A percentile compares a stretch with the other conserved stretches of the same genome.
Evolutionary conservation across 2,329 filamentous ascomycete genomes (phyloP).

Genomic region (Ophiocordyceps robertsii): DNA sequence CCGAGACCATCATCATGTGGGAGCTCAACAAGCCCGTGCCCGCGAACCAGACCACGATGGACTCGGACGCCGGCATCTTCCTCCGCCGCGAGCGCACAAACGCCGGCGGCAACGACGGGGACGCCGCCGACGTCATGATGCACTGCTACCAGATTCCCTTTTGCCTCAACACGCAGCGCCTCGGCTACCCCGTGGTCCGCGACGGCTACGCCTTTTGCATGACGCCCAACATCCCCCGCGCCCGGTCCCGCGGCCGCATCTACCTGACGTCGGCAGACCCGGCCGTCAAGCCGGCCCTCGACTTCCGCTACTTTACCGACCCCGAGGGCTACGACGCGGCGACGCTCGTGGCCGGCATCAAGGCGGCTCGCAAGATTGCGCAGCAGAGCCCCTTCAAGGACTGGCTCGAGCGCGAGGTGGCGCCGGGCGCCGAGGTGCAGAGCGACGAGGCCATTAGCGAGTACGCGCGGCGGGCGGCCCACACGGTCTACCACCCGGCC

Average conservation of each 20-base stretch:
- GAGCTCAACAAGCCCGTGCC: conserved; percentile 69
- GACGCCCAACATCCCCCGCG: conserved; percentile 81
- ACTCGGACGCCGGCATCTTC: conserved; percentile 82
- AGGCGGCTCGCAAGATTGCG: conserved; percentile 64
- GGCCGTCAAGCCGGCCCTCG: conserved; percentile 64
- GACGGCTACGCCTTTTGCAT: conserved; percentile 83
- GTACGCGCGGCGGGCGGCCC: conserved; percentile 68
- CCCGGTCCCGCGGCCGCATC: conserved; percentile 62
- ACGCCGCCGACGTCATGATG: conserved; percentile 84
- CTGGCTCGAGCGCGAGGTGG: conserved; percentile 74
- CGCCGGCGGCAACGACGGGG: conserved; percentile 53
- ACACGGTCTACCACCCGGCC: conserved; percentile 83
- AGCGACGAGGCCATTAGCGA: conserved; percentile 70
- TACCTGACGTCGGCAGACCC: conserved; percentile 69
- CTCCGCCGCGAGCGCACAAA: conserved; percentile 63
- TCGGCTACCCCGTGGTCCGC: conserved; percentile 51
- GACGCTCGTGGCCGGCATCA: conserved; percentile 65
- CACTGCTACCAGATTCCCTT: conserved; percentile 96
- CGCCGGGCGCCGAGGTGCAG: conserved; percentile 59
- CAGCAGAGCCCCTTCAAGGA: conserved; percentile 63
- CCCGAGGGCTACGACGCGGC: conserved; percentile 74
- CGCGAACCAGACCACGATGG: conserved; percentile 74
- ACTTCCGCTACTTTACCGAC: conserved; percentile 85
- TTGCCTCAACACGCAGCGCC: conserved; percentile 67
- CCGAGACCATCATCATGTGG: conserved; percentile 51